A percentile compares a stretch with the other conserved stretches of the same genome.
Evolutionary conservation across 768 basidiomycete species (phyloP).

Genomic region (Tubosaeta sp.): DNA sequence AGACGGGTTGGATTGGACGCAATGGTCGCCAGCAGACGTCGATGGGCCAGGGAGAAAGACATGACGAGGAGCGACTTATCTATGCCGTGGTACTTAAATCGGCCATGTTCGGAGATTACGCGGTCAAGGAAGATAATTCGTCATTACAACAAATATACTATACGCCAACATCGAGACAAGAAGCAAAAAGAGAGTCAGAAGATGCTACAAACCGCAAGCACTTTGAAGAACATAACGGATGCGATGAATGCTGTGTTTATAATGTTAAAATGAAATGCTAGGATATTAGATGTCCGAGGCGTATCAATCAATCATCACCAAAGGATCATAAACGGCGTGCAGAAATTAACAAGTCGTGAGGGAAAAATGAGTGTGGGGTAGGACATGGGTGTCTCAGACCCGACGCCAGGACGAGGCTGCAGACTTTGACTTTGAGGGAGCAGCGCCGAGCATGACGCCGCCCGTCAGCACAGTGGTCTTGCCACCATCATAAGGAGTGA

Average conservation of each 20-base stretch:
- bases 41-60: constrained; percentile 14
- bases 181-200: constrained; percentile 20
- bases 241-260: constrained; percentile 28
- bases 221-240: constrained; percentile 18
- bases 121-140: not conserved
- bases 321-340: constrained; percentile 21
- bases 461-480: constrained; percentile 87
- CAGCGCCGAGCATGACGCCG: constrained; percentile 79
- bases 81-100: not conserved
- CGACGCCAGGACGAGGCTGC: constrained; percentile 54
- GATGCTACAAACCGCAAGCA: constrained; percentile 30
- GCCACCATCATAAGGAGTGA: constrained; percentile 83
- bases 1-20: constrained; percentile 14
- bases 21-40: constrained; percentile 60
- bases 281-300: constrained; percentile 27
- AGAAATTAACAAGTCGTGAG: constrained; percentile 19
- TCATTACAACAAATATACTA: constrained; percentile 31
- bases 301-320: constrained; percentile 27
- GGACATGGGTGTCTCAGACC: constrained; percentile 32
- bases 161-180: constrained; percentile 20
- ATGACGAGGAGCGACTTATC: too few relatives aligned
- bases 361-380: constrained; percentile 21
- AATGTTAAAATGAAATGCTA: constrained; percentile 33
- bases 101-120: constrained; percentile 5
- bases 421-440: constrained; percentile 32